Evolutionary conservation across 2,329 filamentous ascomycete genomes (phyloP).

Genomic region (Sporothrix euskadiensis): DNA sequence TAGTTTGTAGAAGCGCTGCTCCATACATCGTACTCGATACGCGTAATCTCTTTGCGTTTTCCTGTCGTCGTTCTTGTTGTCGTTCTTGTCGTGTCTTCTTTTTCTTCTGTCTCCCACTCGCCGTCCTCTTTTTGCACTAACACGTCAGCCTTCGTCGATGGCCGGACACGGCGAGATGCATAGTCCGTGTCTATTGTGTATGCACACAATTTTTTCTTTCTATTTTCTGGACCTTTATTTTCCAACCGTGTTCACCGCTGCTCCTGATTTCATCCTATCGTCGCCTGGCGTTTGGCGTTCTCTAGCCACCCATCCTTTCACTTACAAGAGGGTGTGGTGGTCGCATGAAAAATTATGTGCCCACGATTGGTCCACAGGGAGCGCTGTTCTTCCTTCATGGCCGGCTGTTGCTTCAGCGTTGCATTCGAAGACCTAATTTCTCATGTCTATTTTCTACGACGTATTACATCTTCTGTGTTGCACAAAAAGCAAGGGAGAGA

Average conservation of each 20-base stretch:
- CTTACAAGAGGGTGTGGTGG: conserved; percentile 2
- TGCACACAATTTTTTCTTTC: not conserved
- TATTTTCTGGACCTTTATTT: not conserved
- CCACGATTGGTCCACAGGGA: not conserved
- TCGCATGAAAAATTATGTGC: not conserved
- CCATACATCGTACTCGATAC: not conserved
- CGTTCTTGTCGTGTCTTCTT: not conserved
- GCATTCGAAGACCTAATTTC: not conserved
- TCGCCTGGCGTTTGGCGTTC: not conserved
- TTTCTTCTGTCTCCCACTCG: not conserved
- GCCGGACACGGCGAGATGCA: not conserved
- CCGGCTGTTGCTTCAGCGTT: conserved; percentile 7
- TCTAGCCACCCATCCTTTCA: not conserved
- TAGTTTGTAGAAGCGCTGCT: not conserved
- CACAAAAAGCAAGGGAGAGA: not conserved
- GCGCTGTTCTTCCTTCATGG: not conserved
- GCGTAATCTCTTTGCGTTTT: not conserved
- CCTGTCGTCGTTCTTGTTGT: not conserved
- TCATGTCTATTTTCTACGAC: not conserved
- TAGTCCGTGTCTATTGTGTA: not conserved
- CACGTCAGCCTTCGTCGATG: not conserved
- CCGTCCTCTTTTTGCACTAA: not conserved
- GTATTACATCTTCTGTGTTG: not conserved
- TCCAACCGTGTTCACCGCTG: not conserved
- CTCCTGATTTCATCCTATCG: not conserved